phyloP scores from a whole-genome alignment of 208 protist genomes.

The Strigomonas oncopelti region DNA sequence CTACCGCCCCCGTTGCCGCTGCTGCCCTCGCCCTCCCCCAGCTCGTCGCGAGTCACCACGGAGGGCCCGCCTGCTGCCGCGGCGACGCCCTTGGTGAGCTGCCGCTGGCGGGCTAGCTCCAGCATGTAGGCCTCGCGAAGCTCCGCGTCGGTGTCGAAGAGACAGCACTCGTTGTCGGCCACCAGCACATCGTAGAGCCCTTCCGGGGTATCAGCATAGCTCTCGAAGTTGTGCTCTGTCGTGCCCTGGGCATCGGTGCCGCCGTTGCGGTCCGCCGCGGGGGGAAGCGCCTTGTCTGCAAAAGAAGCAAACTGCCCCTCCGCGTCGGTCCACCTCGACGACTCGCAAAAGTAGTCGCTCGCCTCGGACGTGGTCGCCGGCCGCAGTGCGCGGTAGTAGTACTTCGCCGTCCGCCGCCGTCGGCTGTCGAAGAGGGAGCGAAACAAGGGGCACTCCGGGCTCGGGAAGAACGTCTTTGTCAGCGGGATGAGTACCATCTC shows the following conservation, averaged over 20 bases:
- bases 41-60: neutral
- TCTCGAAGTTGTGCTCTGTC: conserved; percentile 36
- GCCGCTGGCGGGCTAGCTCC: conserved; percentile 36
- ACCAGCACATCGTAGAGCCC: conserved; percentile 67
- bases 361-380: conserved; percentile 27
- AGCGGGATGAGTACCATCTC: conserved; percentile 75
- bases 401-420: conserved; percentile 72
- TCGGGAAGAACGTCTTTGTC: conserved; percentile 62
- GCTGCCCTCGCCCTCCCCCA: neutral
- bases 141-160: conserved; percentile 62
- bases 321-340: conserved; percentile 30
- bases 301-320: no score
- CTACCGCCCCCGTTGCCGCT: neutral
- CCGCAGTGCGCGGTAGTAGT: conserved; percentile 68
- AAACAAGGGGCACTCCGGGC: conserved; percentile 57
- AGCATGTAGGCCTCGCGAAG: conserved; percentile 50
- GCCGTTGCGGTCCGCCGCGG: no score
- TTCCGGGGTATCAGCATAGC: conserved; percentile 52
- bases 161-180: conserved; percentile 51
- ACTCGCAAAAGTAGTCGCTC: conserved; percentile 68
- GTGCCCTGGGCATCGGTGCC: no score
- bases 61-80: conserved; percentile 4
- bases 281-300: no score
- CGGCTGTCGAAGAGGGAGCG: conserved; percentile 46
- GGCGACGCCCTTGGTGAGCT: conserved; percentile 19